Evolutionary conservation across 768 basidiomycete species (phyloP).

Genomic region (Termitomyces bulborhizus): DNA sequence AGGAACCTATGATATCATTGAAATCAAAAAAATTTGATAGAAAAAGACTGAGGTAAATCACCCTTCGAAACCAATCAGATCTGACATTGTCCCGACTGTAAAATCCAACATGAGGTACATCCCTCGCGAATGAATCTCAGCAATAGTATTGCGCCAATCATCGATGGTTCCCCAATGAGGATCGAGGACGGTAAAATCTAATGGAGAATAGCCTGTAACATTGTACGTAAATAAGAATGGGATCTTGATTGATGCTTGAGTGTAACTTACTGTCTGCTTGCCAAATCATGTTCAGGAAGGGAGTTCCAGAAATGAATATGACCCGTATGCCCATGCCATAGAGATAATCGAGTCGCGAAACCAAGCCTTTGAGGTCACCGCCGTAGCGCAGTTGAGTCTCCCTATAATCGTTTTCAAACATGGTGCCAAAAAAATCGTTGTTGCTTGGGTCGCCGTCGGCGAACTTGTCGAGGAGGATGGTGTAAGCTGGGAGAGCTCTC

Average conservation of each 20-base stretch:
- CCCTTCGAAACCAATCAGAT: constrained; percentile 84
- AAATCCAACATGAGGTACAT: constrained; percentile 96
- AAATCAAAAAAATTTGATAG: background rate
- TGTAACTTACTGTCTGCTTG: constrained; percentile 80
- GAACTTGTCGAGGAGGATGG: constrained; percentile 86
- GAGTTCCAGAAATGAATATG: constrained; percentile 90
- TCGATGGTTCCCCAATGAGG: constrained; percentile 86
- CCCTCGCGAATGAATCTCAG: constrained; percentile 68
- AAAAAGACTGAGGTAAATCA: constrained; percentile 20
- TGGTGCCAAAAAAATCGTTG: constrained; percentile 81
- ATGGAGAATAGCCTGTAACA: constrained; percentile 76
- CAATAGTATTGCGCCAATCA: constrained; percentile 75
- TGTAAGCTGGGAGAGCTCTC: constrained; percentile 77
- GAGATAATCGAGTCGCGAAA: constrained; percentile 76
- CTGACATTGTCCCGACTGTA: constrained; percentile 89
- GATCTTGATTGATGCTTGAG: background rate
- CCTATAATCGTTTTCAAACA: constrained; percentile 78
- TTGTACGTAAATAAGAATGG: constrained; percentile 5
- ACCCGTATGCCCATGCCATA: constrained; percentile 81
- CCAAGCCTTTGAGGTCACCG: constrained; percentile 80
- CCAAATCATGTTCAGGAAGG: constrained; percentile 96
- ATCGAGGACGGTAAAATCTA: constrained; percentile 87
- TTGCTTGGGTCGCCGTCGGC: constrained; percentile 90
- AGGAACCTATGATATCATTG: constrained; percentile 47
- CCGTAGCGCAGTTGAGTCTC: constrained; percentile 89